A percentile compares a stretch with the other conserved stretches of the same genome.
phyloP scores from a whole-genome alignment of 495 filamentous ascomycete species.

The Hypoxylon trugodes region DNA sequence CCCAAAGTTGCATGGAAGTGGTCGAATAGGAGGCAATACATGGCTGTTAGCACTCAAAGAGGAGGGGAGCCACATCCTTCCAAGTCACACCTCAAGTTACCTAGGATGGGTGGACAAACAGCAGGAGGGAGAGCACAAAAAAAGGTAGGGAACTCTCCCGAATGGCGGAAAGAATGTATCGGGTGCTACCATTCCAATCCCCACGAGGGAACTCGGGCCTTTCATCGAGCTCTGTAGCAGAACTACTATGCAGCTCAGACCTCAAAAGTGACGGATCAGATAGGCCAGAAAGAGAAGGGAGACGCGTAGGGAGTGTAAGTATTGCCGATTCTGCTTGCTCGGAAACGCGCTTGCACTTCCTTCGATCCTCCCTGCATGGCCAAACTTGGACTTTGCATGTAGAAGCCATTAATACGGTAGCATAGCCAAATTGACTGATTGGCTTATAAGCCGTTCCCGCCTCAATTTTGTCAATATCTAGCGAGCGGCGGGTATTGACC shows the following conservation, averaged over 20 bases:
- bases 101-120: slow-evolving; percentile 23
- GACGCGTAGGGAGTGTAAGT: slow-evolving; percentile 21
- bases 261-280: slow-evolving; percentile 34
- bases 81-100: slow-evolving; percentile 2
- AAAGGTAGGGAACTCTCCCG: slow-evolving; percentile 32
- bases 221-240: slow-evolving; percentile 17
- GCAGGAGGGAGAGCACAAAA: slow-evolving; percentile 1
- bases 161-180: slow-evolving; percentile 41
- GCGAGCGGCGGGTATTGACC: background rate
- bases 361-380: slow-evolving; percentile 15
- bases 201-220: slow-evolving; percentile 41
- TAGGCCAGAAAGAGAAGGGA: slow-evolving; percentile 23
- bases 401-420: background rate
- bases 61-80: slow-evolving; percentile 1
- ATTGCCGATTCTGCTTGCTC: slow-evolving; percentile 7
- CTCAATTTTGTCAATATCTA: slow-evolving; percentile 2
- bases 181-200: slow-evolving; percentile 45
- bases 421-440: background rate
- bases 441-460: slow-evolving; percentile 2
- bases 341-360: slow-evolving; percentile 33
- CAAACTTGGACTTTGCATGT: slow-evolving; percentile 11
- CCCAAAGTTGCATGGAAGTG: slow-evolving; percentile 3
- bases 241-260: slow-evolving; percentile 1
- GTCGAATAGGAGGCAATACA: slow-evolving; percentile 3
- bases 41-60: slow-evolving; percentile 15